A percentile compares a stretch with the other conserved stretches of the same genome.
phyloP scores from a whole-genome alignment of 768 basidiomycete species.

The Serendipita sp. region DNA sequence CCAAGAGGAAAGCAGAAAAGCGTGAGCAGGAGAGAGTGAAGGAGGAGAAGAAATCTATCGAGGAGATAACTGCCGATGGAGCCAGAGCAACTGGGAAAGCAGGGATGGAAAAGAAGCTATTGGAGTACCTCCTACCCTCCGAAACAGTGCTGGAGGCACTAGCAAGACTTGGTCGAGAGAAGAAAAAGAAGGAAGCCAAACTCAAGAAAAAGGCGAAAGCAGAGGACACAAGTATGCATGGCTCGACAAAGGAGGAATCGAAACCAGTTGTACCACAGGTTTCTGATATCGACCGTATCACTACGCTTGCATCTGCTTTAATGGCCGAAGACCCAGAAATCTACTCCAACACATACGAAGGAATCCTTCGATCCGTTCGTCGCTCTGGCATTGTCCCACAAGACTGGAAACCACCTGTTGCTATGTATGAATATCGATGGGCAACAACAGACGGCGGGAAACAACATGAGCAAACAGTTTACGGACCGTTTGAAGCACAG shows the following conservation, averaged over 20 bases:
- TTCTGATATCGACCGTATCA: slow-evolving; percentile 50
- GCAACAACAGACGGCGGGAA: slow-evolving; percentile 23
- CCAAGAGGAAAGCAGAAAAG: slow-evolving; percentile 61
- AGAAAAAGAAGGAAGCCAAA: slow-evolving; percentile 34
- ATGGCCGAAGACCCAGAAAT: slow-evolving; percentile 79
- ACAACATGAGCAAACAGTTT: slow-evolving; percentile 33
- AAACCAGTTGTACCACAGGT: slow-evolving; percentile 18
- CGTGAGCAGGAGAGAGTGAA: slow-evolving; percentile 49
- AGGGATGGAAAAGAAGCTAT: slow-evolving; percentile 45
- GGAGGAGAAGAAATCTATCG: slow-evolving; percentile 60
- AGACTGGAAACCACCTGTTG: slow-evolving; percentile 61
- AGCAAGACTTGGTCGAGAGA: slow-evolving; percentile 60
- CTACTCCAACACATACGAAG: slow-evolving; percentile 74
- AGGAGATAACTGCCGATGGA: slow-evolving; percentile 48
- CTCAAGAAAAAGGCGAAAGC: slow-evolving; percentile 21
- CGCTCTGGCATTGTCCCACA: slow-evolving; percentile 50
- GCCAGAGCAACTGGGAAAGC: slow-evolving; percentile 14
- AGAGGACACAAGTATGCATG: slow-evolving; percentile 25
- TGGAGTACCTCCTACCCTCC: slow-evolving; percentile 66
- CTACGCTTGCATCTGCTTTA: slow-evolving; percentile 73
- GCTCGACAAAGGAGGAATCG: slow-evolving; percentile 24
- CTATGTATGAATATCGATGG: slow-evolving; percentile 72
- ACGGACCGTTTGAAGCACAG: slow-evolving; percentile 68
- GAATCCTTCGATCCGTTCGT: slow-evolving; percentile 61
- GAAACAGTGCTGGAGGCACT: slow-evolving; percentile 85